A percentile compares a stretch with the other conserved stretches of the same genome.
phyloP scores from a whole-genome alignment of 768 basidiomycete species.

The Coprinopsis strossmayeri region DNA sequence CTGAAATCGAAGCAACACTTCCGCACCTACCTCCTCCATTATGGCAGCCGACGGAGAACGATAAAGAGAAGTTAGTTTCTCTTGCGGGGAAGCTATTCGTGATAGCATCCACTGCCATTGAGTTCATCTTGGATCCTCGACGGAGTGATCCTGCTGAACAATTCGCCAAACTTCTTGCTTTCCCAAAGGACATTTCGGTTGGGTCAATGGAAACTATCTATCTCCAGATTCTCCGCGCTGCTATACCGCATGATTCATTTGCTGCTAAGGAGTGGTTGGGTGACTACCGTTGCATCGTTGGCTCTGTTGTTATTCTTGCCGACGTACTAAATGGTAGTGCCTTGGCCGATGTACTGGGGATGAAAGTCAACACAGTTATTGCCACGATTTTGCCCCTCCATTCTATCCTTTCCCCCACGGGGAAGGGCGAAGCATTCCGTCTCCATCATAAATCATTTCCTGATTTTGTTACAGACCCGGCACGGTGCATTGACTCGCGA shows the following conservation, averaged over 20 bases:
- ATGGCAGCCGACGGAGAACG: neutral
- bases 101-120: neutral
- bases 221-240: neutral
- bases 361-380: neutral
- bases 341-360: neutral
- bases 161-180: neutral
- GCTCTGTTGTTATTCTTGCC: neutral
- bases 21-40: neutral
- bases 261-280: neutral
- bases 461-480: slow-evolving; percentile 1
- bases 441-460: slow-evolving; percentile 4
- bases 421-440: neutral
- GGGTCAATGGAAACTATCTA: neutral
- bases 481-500: neutral
- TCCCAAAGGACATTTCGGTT: neutral
- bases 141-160: neutral
- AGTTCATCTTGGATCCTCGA: neutral
- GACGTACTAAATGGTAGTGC: neutral
- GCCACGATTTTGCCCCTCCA: neutral
- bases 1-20: neutral
- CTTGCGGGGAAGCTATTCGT: slow-evolving; percentile 5
- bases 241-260: neutral
- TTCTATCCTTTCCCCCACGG: neutral
- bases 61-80: neutral
- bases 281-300: neutral